Evolutionary conservation across 345 rosid genomes (phyloP), one percentile per base, ranked within the genome.

Genomic region (Arabis alpina): DNA sequence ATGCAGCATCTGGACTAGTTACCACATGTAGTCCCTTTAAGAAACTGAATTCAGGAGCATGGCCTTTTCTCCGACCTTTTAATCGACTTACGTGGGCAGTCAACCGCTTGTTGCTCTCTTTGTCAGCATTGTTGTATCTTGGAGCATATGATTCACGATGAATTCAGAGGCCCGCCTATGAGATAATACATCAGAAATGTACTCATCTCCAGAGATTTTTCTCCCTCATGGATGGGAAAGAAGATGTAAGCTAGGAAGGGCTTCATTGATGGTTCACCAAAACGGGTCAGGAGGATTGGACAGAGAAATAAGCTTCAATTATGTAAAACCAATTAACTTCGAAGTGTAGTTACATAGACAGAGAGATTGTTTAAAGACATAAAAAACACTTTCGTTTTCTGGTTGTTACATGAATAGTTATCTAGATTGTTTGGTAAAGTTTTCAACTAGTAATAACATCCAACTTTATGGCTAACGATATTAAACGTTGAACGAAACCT

Each of bases 61-160:
- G 97, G 99, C 90, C 97, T 44, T 94, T 94, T 86, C 75, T 94
- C 47, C 82, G 77, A 19, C 99, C 97, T 6, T 91, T 91, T 72
- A 80, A 83, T 73, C 68, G 77, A 4, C 80, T 36, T 32, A 82
- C 89, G 96, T 94, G 97, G 99, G 77, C 75, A 12, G 85, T 91
- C 66, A 91, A 19, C 93, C 3, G 80, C 73, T 72, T 75, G 77
- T 50, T 91, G 83, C 76, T 94, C 91, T 77, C 65, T 94, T 14
- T 71, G 77, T 94, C 7, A 97, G 97, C 16, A 57, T 88, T 55
- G 95, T 94, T 49, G 89, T 94, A 80, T 86, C 80, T 80, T 94
- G 70, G 99, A 94, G 78, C 99, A 94, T 72, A 76, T 97, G 79
- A 81, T 79, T 54, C 91, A 94, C 25, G 97, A 94, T 50, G 96